Evolutionary conservation across 2,329 filamentous ascomycete species (phyloP).

Genomic region (Aspergillus ustus): DNA sequence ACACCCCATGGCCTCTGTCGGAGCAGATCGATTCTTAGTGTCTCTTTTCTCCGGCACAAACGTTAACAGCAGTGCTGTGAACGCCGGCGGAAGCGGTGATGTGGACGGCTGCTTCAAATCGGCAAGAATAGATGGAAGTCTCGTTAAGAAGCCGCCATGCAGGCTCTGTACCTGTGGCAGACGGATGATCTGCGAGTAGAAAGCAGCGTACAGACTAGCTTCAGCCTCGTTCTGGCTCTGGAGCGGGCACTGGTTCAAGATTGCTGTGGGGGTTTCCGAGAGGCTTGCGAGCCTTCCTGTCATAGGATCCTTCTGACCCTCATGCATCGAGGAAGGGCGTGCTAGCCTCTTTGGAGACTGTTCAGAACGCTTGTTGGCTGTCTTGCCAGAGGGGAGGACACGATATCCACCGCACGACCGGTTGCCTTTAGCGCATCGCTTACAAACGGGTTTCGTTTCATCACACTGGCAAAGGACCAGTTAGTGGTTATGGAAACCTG

Average conservation of each 20-base stretch:
- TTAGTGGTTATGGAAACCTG: background rate
- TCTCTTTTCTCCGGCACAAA: constrained; percentile 4
- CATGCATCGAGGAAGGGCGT: background rate
- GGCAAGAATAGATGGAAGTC: background rate
- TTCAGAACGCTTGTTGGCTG: background rate
- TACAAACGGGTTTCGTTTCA: constrained; percentile 9
- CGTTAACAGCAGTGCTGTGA: constrained; percentile 7
- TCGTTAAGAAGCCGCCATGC: constrained; percentile 4
- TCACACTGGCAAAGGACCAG: constrained; percentile 11
- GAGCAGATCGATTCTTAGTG: background rate
- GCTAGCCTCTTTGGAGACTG: background rate
- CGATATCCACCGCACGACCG: constrained; percentile 15
- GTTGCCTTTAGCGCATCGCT: constrained; percentile 12
- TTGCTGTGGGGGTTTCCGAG: background rate
- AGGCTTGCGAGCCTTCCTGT: background rate
- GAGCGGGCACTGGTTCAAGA: background rate
- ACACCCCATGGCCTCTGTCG: constrained; percentile 7
- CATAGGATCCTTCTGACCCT: background rate
- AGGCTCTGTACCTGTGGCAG: constrained; percentile 8
- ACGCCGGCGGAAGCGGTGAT: constrained; percentile 5
- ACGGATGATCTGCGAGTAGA: background rate
- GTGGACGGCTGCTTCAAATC: background rate
- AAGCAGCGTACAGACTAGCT: background rate
- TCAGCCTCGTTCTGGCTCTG: background rate
- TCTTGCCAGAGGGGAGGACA: background rate